A percentile compares a stretch with the other conserved stretches of the same genome.
These are phyloP conservation scores for Cercospora sojina DNA, from an alignment of 2,329 filamentous ascomycete species.

Conservation along the genomic window DNA sequence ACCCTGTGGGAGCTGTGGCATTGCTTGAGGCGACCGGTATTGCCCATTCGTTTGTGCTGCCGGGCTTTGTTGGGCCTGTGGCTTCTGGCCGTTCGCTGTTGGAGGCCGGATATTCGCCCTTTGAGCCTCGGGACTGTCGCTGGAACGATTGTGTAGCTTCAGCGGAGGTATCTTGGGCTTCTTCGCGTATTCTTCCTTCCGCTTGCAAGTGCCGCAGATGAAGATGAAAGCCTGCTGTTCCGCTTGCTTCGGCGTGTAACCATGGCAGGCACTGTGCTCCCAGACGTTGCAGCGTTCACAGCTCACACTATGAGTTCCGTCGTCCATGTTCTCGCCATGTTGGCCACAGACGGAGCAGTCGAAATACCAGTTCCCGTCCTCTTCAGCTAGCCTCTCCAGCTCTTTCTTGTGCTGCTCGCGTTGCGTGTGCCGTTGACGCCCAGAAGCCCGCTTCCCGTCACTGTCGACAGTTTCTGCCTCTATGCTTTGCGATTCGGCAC, in stretches of 20 bases:
- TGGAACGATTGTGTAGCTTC: conserved; percentile 50
- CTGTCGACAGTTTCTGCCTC: conserved; percentile 59
- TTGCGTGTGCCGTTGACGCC: conserved; percentile 76
- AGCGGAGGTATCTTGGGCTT: conserved; percentile 62
- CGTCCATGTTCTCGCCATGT: conserved; percentile 83
- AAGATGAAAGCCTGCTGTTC: conserved; percentile 86
- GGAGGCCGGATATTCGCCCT: conserved; percentile 24
- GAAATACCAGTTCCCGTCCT: conserved; percentile 87
- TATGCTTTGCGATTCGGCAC: conserved; percentile 31
- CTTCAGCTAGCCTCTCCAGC: conserved; percentile 65
- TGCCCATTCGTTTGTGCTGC: conserved; percentile 42
- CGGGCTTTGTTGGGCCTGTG: conserved; percentile 22
- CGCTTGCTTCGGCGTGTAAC: conserved; percentile 73
- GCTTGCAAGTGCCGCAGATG: conserved; percentile 74
- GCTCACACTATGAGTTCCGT: conserved; percentile 88
- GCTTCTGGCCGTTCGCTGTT: conserved; percentile 23
- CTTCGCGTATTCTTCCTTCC: conserved; percentile 62
- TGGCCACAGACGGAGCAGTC: conserved; percentile 86
- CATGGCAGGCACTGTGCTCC: conserved; percentile 93
- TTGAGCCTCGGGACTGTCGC: conserved; percentile 29
- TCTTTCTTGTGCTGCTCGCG: conserved; percentile 78
- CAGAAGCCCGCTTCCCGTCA: conserved; percentile 61
- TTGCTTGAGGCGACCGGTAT: conserved; percentile 47
- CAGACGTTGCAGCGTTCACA: conserved; percentile 94
- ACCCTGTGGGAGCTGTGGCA: conserved; percentile 45